A percentile compares a stretch with the other conserved stretches of the same genome.
phyloP scores from a whole-genome alignment of 2,329 filamentous ascomycete genomes.

The Alternaria novae-zelandiae region DNA sequence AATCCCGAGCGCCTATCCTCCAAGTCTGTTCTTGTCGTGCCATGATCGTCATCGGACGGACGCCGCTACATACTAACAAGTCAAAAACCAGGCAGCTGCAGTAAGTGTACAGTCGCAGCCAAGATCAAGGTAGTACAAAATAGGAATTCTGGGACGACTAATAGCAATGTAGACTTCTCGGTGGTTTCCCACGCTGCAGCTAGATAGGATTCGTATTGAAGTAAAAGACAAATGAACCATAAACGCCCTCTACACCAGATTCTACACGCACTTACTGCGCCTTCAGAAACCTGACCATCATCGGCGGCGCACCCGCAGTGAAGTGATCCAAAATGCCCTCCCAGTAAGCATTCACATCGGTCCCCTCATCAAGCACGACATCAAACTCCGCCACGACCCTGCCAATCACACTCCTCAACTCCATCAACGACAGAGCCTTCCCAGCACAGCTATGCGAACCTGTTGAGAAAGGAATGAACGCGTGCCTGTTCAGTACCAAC shows the following conservation, averaged over 20 bases:
- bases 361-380: slow-evolving; percentile 26
- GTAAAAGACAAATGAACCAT: background rate
- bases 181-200: background rate
- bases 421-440: slow-evolving; percentile 67
- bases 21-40: no score
- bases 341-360: slow-evolving; percentile 23
- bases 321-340: slow-evolving; percentile 31
- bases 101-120: no score
- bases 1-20: no score
- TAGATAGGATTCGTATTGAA: background rate
- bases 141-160: background rate
- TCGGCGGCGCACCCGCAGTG: slow-evolving; percentile 28
- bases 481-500: slow-evolving; percentile 45
- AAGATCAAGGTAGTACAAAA: background rate
- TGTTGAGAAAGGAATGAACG: slow-evolving; percentile 74
- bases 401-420: slow-evolving; percentile 67
- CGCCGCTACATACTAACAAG: no score
- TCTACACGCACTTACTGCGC: background rate
- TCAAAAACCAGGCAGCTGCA: no score
- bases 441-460: slow-evolving; percentile 73
- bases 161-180: background rate
- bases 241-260: background rate
- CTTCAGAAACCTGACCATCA: slow-evolving; percentile 21
- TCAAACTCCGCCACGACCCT: slow-evolving; percentile 67
- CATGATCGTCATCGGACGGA: no score